Conservation (phyloP, 768 basidiomycete genomes). For the Tephrocybe sp. region DNA sequence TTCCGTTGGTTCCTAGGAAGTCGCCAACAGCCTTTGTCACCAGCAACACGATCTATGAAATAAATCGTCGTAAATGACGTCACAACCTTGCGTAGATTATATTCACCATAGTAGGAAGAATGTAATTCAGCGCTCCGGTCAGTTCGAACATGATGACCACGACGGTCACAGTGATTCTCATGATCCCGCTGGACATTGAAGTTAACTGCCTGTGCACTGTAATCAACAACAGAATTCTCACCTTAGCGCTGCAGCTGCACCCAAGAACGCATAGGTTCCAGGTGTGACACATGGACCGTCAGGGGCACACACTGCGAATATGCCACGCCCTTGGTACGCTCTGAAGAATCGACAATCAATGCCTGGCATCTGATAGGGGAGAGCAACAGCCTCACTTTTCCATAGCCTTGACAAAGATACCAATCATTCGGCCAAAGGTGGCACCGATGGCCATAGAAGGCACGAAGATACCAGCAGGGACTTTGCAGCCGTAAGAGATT, state of each 20-base stretch:
- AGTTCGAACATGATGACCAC: slow-evolving; percentile 99
- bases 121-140: slow-evolving; percentile 95
- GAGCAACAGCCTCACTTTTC: slow-evolving; percentile 55
- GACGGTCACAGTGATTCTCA: slow-evolving; percentile 95
- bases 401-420: slow-evolving; percentile 93
- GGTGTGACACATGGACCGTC: slow-evolving; percentile 97
- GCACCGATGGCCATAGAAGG: slow-evolving; percentile 99
- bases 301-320: slow-evolving; percentile 88
- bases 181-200: slow-evolving; percentile 72
- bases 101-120: slow-evolving; percentile 93
- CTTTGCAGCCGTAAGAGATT: slow-evolving; percentile 93
- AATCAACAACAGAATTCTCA: slow-evolving; percentile 23
- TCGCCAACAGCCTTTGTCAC: slow-evolving; percentile 98
- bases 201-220: background rate
- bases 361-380: background rate
- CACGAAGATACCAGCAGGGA: slow-evolving; percentile 97
- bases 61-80: slow-evolving; percentile 2
- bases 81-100: background rate
- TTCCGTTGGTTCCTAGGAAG: slow-evolving; percentile 88
- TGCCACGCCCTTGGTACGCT: slow-evolving; percentile 78
- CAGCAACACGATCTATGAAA: slow-evolving; percentile 82
- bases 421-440: slow-evolving; percentile 95
- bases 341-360: slow-evolving; percentile 38
- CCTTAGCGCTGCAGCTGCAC: slow-evolving; percentile 95
- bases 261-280: slow-evolving; percentile 96